phyloP scores from a whole-genome alignment of 2,329 filamentous ascomycete species.

The Coniochaeta hoffmannii region DNA sequence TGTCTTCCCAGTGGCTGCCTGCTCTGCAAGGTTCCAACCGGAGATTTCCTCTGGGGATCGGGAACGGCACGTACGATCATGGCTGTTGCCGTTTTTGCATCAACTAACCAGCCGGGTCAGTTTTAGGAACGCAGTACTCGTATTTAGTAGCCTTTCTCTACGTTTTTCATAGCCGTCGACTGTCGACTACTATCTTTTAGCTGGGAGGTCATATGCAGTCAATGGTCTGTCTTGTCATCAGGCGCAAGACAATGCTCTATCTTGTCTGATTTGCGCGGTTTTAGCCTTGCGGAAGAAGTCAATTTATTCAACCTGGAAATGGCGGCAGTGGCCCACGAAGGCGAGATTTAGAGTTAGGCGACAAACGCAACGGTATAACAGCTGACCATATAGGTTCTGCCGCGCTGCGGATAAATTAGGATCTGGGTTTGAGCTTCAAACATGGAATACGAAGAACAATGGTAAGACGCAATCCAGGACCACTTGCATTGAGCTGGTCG shows the following conservation, averaged over 20 bases:
- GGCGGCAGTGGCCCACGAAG: background rate
- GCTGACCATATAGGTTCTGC: background rate
- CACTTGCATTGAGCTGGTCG: background rate
- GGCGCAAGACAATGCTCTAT: background rate
- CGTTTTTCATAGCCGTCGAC: no score
- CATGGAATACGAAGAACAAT: background rate
- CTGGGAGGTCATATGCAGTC: background rate
- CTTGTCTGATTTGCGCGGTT: background rate
- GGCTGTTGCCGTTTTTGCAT: background rate
- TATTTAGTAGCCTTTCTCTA: no score
- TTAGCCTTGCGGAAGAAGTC: background rate
- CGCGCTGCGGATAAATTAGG: background rate
- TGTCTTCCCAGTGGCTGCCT: background rate
- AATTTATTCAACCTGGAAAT: background rate
- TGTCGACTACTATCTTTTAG: no score
- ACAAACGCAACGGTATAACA: background rate
- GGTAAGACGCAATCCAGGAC: no score
- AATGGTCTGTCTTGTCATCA: background rate
- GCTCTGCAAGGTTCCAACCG: slow-evolving; percentile 1
- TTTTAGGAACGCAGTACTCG: background rate
- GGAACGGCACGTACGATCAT: background rate
- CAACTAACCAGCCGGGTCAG: background rate
- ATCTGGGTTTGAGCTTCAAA: background rate
- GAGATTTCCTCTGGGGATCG: background rate
- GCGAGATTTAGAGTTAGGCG: background rate